Base-by-base conservation (phyloP, 1,139 yeast species). In the Saccharomyces hybrid region DNA sequence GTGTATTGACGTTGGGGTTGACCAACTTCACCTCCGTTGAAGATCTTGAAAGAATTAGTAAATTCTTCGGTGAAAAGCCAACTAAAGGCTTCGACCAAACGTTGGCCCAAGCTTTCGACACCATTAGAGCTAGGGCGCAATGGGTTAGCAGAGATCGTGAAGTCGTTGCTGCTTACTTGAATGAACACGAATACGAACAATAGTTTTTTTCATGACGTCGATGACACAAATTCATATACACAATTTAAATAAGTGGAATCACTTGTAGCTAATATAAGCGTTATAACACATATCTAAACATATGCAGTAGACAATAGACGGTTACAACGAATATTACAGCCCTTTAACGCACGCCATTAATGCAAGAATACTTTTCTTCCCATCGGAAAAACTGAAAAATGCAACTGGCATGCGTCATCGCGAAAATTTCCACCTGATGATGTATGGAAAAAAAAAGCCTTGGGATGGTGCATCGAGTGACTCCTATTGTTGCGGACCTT, bases 11-110 rank as follows among this genome's bases (percentile, higher is more conserved):
- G 50, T 61, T 85, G 51, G 73, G 83, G 50, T 77, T 88, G 8
- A 73, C 84, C 34, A 85, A 88, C 2, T 87, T 85, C 72, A 80
- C 91, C 49, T 78, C 82, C 56, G 71, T 73, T 54, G 82, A 79
- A 50, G 84, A 83, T 63, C 80, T 81, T 61, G 74, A 76, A 13
- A 80, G 77, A 50, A 80, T 88, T 57, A 76, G 77, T 60, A 69
- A 69, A 52, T 88, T 87, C 75, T 88, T 85, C 67, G 72, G 65
- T 56, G 68, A 60, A 53, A 84, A 79, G 72, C 79, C 85, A 64
- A 82, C 87, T 59, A 83, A 82, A 67, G 95, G 91, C 51, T 86
- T 76, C 64, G 86, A 86, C 71, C 84, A 85, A 75, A 78, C 83
- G 56, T 77, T 88, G 66, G 86, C 85, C 14, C 90, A 84, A 73